Evolutionary conservation across 2,329 filamentous ascomycete species (phyloP).

Genomic region (Hypoxylon sp.): DNA sequence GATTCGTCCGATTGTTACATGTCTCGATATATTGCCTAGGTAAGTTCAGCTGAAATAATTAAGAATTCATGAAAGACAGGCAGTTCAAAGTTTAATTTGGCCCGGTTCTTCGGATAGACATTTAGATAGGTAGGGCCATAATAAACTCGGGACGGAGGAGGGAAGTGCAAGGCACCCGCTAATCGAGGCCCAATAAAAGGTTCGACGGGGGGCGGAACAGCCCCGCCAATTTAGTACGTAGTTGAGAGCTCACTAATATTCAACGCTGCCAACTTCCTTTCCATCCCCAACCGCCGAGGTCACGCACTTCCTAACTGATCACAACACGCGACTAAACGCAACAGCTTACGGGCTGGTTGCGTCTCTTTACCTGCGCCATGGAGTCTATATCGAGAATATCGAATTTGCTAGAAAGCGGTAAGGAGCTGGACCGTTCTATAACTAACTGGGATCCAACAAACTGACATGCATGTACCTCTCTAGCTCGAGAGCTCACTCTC

Average conservation of each 20-base stretch:
- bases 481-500: constrained; percentile 95
- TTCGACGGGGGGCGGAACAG: too few relatives aligned
- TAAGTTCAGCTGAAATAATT: background rate
- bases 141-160: too few relatives aligned
- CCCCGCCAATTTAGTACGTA: too few relatives aligned
- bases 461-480: constrained; percentile 2
- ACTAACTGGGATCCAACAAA: too few relatives aligned
- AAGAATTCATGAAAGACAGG: too few relatives aligned
- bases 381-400: constrained; percentile 96
- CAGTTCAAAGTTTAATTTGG: too few relatives aligned
- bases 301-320: constrained; percentile 19
- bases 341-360: constrained; percentile 43
- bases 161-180: too few relatives aligned
- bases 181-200: too few relatives aligned
- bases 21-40: background rate
- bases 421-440: constrained; percentile 38
- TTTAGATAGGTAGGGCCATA: background rate
- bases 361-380: constrained; percentile 62
- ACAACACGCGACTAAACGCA: constrained; percentile 28
- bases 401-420: constrained; percentile 93
- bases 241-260: background rate
- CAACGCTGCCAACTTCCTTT: constrained; percentile 13
- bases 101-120: too few relatives aligned
- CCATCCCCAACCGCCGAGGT: constrained; percentile 31
- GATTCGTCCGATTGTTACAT: too few relatives aligned